Percentiles rank a stretch among this genome's conserved stretches.
phyloP scores from a whole-genome alignment of 768 basidiomycete genomes.

The Russula griseocarnosa region DNA sequence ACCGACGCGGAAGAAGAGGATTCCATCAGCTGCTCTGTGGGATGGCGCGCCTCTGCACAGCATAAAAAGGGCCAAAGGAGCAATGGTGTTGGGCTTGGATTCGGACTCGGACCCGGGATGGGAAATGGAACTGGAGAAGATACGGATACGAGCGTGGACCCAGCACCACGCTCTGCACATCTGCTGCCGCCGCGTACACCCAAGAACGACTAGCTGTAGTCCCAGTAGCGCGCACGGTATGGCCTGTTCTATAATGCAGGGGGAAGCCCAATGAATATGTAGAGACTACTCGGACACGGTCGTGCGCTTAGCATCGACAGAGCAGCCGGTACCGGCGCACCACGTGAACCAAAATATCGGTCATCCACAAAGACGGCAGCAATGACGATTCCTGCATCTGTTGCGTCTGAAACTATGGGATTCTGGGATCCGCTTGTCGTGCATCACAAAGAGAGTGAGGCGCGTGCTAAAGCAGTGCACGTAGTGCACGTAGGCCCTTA shows the following conservation, averaged over 20 bases:
- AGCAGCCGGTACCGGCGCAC: too few species aligned
- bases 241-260: not conserved
- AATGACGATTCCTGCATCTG: conserved; percentile 1
- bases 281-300: too few species aligned
- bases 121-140: conserved; percentile 15
- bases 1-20: conserved; percentile 34
- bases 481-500: too few species aligned
- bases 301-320: too few species aligned
- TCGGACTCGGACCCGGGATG: conserved; percentile 6
- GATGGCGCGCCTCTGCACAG: conserved; percentile 31
- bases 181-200: conserved; percentile 2
- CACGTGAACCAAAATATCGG: not conserved
- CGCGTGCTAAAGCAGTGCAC: too few species aligned
- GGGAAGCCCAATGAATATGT: conserved; percentile 22
- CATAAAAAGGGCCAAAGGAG: not conserved
- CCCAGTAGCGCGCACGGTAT: not conserved
- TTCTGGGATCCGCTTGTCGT: too few species aligned
- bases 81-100: conserved; percentile 31
- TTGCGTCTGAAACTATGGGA: conserved; percentile 36
- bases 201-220: not conserved
- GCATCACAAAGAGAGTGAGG: too few species aligned
- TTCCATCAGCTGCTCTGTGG: conserved; percentile 58
- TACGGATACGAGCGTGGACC: conserved; percentile 21
- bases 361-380: too few species aligned
- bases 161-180: not conserved